phyloP scores from a whole-genome alignment of 2,329 filamentous ascomycete species.

The Fusarium sp. region DNA sequence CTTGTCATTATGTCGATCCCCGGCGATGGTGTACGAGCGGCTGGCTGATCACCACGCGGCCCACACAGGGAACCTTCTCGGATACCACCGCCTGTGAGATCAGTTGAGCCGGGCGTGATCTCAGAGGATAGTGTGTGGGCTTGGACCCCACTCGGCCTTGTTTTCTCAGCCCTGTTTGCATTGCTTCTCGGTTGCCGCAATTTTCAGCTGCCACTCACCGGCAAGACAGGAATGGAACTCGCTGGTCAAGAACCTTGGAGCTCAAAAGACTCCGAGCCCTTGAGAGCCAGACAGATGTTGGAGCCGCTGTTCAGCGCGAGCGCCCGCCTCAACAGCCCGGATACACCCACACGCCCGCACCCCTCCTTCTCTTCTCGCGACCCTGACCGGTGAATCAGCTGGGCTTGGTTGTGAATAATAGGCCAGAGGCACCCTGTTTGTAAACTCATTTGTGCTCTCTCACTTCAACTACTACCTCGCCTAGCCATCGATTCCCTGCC shows the following conservation, averaged over 20 bases:
- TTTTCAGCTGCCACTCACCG: slow-evolving; percentile 15
- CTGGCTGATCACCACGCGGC: no score
- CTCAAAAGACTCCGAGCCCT: neutral
- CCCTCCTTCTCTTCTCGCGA: slow-evolving; percentile 24
- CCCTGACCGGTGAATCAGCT: slow-evolving; percentile 43
- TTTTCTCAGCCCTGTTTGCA: no score
- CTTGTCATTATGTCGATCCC: no score
- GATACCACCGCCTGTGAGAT: no score
- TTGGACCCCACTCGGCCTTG: no score
- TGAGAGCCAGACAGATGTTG: slow-evolving; percentile 8
- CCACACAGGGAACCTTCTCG: no score
- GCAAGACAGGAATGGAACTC: slow-evolving; percentile 17
- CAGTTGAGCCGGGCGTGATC: no score
- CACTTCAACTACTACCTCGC: slow-evolving; percentile 41
- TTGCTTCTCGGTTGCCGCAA: neutral
- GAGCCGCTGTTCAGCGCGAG: slow-evolving; percentile 37
- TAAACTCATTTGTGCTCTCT: slow-evolving; percentile 35
- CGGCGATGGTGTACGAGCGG: no score
- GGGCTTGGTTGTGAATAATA: slow-evolving; percentile 45
- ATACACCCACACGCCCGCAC: slow-evolving; percentile 34
- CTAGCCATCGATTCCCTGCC: slow-evolving; percentile 44
- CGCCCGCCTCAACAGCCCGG: slow-evolving; percentile 25
- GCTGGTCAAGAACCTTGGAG: slow-evolving; percentile 19
- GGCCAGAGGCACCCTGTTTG: slow-evolving; percentile 44
- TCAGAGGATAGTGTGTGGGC: no score